A percentile compares a stretch with the other conserved stretches of the same genome.
These are phyloP conservation scores for Protea cynaroides DNA, from an alignment of 164 flowering plant genomes.

Conservation along the genomic window DNA sequence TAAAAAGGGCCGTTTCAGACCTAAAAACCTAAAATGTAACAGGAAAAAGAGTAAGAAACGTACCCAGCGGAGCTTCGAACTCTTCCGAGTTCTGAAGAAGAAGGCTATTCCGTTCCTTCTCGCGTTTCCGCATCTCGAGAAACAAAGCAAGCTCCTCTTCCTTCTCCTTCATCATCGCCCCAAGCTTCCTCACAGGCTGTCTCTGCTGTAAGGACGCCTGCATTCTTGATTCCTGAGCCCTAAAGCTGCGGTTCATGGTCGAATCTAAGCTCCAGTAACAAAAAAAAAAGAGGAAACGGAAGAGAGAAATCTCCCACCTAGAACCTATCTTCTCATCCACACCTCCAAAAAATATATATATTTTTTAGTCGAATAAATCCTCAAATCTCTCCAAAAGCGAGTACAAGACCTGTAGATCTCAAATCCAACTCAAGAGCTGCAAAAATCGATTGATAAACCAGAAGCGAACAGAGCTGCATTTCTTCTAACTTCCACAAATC, in stretches of 20 bases:
- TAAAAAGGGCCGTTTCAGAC: not conserved
- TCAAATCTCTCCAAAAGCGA: not conserved
- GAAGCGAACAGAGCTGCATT: not conserved
- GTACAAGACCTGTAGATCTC: not conserved
- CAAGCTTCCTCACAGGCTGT: conserved; percentile 44
- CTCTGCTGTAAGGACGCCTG: conserved; percentile 43
- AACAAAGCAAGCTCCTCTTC: conserved; percentile 90
- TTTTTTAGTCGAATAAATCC: no score
- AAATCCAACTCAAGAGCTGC: not conserved
- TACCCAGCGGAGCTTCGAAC: conserved; percentile 75
- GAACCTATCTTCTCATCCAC: not conserved
- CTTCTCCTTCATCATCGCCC: conserved; percentile 76
- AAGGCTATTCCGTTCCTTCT: conserved; percentile 72
- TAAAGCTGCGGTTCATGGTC: conserved; percentile 80
- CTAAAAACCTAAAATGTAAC: not conserved
- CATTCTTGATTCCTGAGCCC: conserved; percentile 68
- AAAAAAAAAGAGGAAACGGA: not conserved
- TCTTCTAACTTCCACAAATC: not conserved
- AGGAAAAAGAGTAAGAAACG: not conserved
- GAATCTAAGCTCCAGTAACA: not conserved
- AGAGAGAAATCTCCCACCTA: not conserved
- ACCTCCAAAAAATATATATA: not conserved
- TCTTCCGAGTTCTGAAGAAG: conserved; percentile 62
- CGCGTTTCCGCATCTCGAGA: conserved; percentile 84
- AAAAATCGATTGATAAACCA: not conserved